A percentile compares a stretch with the other conserved stretches of the same genome.
phyloP scores from a whole-genome alignment of 2,329 filamentous ascomycete genomes.

The Beauveria australis region DNA sequence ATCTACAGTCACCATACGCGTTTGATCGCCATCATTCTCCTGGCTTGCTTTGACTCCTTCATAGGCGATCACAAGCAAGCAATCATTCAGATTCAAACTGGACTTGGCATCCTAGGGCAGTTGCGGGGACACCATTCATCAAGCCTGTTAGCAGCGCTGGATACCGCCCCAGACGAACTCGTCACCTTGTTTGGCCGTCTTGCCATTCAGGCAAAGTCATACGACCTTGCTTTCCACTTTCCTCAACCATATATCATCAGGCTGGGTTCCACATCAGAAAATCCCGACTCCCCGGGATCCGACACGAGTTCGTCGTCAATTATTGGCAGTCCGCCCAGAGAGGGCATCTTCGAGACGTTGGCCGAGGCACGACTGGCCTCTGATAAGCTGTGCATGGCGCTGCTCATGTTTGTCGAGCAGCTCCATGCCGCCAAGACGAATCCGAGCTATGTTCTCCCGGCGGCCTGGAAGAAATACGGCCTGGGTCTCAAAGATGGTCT shows the following conservation, averaged over 20 bases:
- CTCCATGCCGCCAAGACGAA: slow-evolving; percentile 40
- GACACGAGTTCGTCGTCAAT: slow-evolving; percentile 34
- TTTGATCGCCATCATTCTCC: slow-evolving; percentile 56
- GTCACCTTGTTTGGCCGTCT: slow-evolving; percentile 56
- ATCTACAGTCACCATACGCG: slow-evolving; percentile 41
- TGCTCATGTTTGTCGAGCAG: slow-evolving; percentile 51
- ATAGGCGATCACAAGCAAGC: slow-evolving; percentile 55
- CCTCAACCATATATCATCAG: slow-evolving; percentile 53
- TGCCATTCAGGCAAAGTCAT: slow-evolving; percentile 58
- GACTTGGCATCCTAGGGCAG: slow-evolving; percentile 45
- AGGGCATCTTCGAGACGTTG: slow-evolving; percentile 36
- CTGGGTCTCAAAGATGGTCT: slow-evolving; percentile 41
- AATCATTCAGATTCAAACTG: slow-evolving; percentile 53
- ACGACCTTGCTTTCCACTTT: slow-evolving; percentile 62
- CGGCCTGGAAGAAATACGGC: slow-evolving; percentile 39
- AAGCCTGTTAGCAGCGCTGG: slow-evolving; percentile 16
- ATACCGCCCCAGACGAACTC: slow-evolving; percentile 41
- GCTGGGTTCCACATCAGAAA: slow-evolving; percentile 21
- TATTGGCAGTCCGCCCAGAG: slow-evolving; percentile 15
- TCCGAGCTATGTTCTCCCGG: slow-evolving; percentile 45
- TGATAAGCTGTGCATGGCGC: slow-evolving; percentile 47
- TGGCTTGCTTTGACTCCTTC: slow-evolving; percentile 63
- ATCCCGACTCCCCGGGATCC: slow-evolving; percentile 31
- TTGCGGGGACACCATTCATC: slow-evolving; percentile 30
- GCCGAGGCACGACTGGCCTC: slow-evolving; percentile 48